Conservation (phyloP, 2,329 filamentous ascomycete species). For the Colletotrichum sp. region DNA sequence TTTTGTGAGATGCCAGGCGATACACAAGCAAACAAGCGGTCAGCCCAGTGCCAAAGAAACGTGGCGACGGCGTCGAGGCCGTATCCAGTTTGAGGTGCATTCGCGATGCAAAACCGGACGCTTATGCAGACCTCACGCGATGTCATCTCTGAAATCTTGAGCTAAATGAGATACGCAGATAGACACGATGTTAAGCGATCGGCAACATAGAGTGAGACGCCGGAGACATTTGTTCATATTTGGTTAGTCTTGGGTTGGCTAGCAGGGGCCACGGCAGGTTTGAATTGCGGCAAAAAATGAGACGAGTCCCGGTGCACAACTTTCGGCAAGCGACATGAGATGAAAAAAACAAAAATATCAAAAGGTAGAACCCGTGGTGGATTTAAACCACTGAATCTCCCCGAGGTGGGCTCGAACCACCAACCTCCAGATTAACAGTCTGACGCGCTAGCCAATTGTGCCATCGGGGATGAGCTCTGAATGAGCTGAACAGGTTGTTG, state of each 20-base stretch:
- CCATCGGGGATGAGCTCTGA: constrained; percentile 19
- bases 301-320: neutral
- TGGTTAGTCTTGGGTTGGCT: neutral
- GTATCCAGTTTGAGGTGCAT: neutral
- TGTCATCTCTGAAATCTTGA: neutral
- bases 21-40: neutral
- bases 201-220: neutral
- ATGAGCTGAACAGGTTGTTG: neutral
- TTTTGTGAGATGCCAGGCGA: neutral
- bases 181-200: neutral
- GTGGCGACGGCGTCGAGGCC: neutral
- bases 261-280: neutral
- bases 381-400: constrained; percentile 6
- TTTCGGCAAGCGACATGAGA: neutral
- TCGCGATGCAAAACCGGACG: neutral
- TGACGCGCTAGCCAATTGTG: constrained; percentile 24
- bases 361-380: neutral
- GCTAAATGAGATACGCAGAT: neutral
- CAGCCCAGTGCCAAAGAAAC: neutral
- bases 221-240: neutral
- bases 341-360: neutral
- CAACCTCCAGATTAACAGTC: constrained; percentile 24
- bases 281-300: neutral
- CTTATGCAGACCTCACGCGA: neutral
- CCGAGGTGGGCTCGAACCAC: constrained; percentile 23